Base-by-base conservation (phyloP, 805 yeast genomes). In the Nakazawaea molendinolei region DNA sequence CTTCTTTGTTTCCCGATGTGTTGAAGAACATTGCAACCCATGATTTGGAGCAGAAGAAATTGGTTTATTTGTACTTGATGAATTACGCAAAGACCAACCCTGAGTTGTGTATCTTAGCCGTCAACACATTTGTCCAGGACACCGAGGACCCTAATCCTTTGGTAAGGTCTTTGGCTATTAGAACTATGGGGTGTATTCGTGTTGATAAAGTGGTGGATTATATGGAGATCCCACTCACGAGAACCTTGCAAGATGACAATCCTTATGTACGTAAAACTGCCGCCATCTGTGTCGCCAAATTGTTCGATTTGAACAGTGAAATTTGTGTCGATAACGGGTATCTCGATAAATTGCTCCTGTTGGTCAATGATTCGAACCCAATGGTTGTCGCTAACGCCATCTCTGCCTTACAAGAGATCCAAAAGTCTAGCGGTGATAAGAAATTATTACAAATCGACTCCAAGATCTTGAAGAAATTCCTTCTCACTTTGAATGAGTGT, bases 221-320 rank as follows among this genome's bases (percentile, higher is more conserved):
- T 55, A 76, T 92, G 78, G 92, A 86, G 44, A 79, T 81, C 15
- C 98, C 98, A 1, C 65, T 92, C 45, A 78, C 79, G 44, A 72
- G 84, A 49, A 89, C 97, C 1, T 64, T 92, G 48, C 70, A 67
- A 40, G 98, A 92, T 61, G 97, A 89, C 52, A 89, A 89, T 54
- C 97, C 99, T 2, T 92, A 92, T 54, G 99, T 92, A 33, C 71
- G 99, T 44, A 92, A 94, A 52, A 92, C 98, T 1, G 98, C 98
- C 0, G 97, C 95, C 4, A 81, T 92, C 28, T 86, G 97, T 59
- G 97, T 92, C 34, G 97, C 97, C 28, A 92, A 92, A 60, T 65
- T 92, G 53, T 92, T 83, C 53, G 97, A 90, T 50, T 65, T 90
- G 51, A 81, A 84, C 50, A 76, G 89, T 18, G 73, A 74, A 34